phyloP scores from a whole-genome alignment of 2,329 filamentous ascomycete species.

The Tympanopsis confertula region DNA sequence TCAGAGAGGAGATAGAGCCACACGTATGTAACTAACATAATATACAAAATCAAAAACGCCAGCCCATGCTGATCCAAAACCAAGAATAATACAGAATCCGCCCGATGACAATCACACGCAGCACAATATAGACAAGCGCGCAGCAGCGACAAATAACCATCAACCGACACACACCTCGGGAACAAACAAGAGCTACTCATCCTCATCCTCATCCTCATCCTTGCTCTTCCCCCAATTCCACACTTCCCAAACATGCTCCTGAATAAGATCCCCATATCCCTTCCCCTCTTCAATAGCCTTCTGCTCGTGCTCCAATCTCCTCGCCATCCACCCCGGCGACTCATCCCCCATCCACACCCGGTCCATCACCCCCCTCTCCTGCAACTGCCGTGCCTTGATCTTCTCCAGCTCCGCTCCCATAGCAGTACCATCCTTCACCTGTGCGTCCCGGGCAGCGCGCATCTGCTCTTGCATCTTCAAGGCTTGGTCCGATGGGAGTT shows the following conservation, averaged over 20 bases:
- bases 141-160: no score
- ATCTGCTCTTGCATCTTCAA: slow-evolving; percentile 17
- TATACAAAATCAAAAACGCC: no score
- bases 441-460: slow-evolving; percentile 13
- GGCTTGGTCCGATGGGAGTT: slow-evolving; percentile 18
- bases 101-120: no score
- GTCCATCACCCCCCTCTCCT: slow-evolving; percentile 22
- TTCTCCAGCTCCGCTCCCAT: slow-evolving; percentile 15
- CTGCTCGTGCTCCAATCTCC: slow-evolving; percentile 15
- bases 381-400: slow-evolving; percentile 18
- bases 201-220: slow-evolving; percentile 9
- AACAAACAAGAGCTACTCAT: no score
- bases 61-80: no score
- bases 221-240: slow-evolving; percentile 28
- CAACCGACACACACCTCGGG: no score
- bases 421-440: slow-evolving; percentile 5
- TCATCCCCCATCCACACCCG: slow-evolving; percentile 8
- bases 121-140: no score
- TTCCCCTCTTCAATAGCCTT: slow-evolving; percentile 19
- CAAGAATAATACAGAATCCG: no score
- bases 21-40: no score
- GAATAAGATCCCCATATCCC: slow-evolving; percentile 26
- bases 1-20: no score
- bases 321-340: slow-evolving; percentile 19
- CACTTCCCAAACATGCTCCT: slow-evolving; percentile 32